Evolutionary conservation across 192 early-diverging fungal genomes (phyloP).

Genomic region (Mortierella claussenii): DNA sequence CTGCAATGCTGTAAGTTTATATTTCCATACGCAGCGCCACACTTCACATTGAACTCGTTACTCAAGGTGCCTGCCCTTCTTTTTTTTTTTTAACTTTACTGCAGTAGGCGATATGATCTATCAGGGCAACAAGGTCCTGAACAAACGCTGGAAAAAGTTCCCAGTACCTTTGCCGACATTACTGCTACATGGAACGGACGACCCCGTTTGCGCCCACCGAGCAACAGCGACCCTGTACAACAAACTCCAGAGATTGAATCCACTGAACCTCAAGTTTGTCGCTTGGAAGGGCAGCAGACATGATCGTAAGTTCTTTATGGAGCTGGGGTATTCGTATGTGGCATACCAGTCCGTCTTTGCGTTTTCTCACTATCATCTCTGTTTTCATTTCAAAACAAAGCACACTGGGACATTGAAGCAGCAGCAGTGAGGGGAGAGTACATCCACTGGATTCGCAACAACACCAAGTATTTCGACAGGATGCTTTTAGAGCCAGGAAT

Average conservation of each 20-base stretch:
- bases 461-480: constrained; percentile 10
- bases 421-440: constrained; percentile 9
- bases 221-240: constrained; percentile 11
- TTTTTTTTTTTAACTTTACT: neutral
- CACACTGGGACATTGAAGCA: constrained; percentile 47
- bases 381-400: neutral
- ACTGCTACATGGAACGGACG: constrained; percentile 37
- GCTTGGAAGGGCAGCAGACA: constrained; percentile 35
- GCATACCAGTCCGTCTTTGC: too few relatives aligned
- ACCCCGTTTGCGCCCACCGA: constrained; percentile 34
- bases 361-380: neutral
- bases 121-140: constrained; percentile 41
- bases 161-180: constrained; percentile 20
- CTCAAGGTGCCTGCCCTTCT: too few relatives aligned
- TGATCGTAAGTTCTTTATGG: constrained; percentile 46
- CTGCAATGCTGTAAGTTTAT: constrained; percentile 37
- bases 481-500: constrained; percentile 23
- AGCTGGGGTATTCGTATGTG: too few relatives aligned
- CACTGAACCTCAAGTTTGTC: constrained; percentile 19
- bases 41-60: too few relatives aligned
- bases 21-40: too few relatives aligned
- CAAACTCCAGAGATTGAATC: constrained; percentile 8
- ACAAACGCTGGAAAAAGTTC: constrained; percentile 41
- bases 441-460: constrained; percentile 27
- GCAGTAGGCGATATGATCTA: constrained; percentile 53